Base-by-base conservation (phyloP, 2,329 filamentous ascomycete genomes). In the Paracamarosporium sp. region DNA sequence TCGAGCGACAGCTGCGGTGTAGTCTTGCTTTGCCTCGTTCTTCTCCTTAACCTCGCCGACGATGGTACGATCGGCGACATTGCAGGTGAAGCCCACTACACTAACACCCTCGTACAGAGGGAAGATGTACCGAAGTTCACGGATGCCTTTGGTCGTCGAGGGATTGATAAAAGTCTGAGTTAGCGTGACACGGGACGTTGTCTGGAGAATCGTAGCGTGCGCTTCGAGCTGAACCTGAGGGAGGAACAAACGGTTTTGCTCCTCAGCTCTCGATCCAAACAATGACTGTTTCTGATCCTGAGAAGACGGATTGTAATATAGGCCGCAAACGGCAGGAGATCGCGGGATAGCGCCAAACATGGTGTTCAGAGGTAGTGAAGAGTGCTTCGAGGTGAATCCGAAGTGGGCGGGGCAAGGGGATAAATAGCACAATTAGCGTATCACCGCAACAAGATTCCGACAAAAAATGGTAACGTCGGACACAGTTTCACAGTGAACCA, bases 81-180 rank as follows among this genome's bases (percentile, higher is more conserved):
- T 84, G 74, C 88, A 92, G 4, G 80, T 83, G 62, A 92, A 93
- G 3, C 79, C 82, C 7, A 89, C 87, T 0, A 93, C 86, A 6
- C 86, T 88, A 15, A 90, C 87, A 9, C 90, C 89, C 67, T 91
- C 88, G 61, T 89, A 90, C 0, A 93, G 80, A 0, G 90, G 90
- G 60, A 93, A 92, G 0, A 83, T 82, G 70, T 93, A 93, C 13
- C 80, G 79, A 15, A 87, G 82, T 67, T 91, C 79, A 8, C 79
- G 68, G 57, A 88, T 82, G 3, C 69, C 68, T 9, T 77, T 70
- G 2, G 73, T 65, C 1, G 65, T 48, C 1, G 80, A 80, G 0
- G 86, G 82, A 61, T 91, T 91, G 64, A 80, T 72, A 63, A 90
- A 92, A 0, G 79, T 87, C 71, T 91, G 84, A 1, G 76, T 82